A percentile compares a stretch with the other conserved stretches of the same genome.
These are phyloP conservation scores for Bryoglossum gracile DNA, from an alignment of 495 filamentous ascomycete genomes.

Conservation along the genomic window DNA sequence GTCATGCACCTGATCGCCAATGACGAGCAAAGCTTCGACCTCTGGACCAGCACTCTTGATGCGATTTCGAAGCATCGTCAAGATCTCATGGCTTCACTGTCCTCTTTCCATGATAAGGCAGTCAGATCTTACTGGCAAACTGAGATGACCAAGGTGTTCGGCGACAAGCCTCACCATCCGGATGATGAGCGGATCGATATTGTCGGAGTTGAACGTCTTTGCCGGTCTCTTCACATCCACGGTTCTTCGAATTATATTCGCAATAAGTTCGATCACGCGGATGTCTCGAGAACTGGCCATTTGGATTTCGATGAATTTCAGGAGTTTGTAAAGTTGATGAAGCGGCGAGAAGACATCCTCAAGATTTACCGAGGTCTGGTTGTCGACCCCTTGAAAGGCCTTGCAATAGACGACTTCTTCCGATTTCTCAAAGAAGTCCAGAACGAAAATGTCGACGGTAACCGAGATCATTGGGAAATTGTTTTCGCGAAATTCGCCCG, in stretches of 20 bases:
- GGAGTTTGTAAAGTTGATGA: constrained; percentile 72
- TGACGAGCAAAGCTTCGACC: constrained; percentile 54
- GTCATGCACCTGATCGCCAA: constrained; percentile 79
- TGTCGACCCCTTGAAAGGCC: constrained; percentile 46
- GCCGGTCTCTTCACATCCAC: constrained; percentile 82
- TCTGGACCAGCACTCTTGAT: constrained; percentile 78
- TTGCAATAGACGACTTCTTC: constrained; percentile 67
- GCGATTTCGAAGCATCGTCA: constrained; percentile 73
- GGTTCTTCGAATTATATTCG: constrained; percentile 66
- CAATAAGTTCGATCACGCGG: constrained; percentile 70
- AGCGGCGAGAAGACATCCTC: constrained; percentile 73
- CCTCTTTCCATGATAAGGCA: constrained; percentile 71
- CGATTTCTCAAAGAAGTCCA: constrained; percentile 68
- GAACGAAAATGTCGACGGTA: constrained; percentile 61
- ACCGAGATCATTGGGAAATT: constrained; percentile 57
- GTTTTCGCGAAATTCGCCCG: constrained; percentile 71
- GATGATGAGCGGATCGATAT: constrained; percentile 69
- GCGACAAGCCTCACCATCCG: constrained; percentile 42
- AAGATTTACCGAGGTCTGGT: constrained; percentile 54
- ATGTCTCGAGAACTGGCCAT: constrained; percentile 49
- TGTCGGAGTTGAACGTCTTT: constrained; percentile 68
- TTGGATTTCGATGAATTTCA: constrained; percentile 73
- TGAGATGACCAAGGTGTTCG: constrained; percentile 70
- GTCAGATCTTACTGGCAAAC: constrained; percentile 74
- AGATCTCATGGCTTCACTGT: constrained; percentile 80